Evolutionary conservation across 140 eudicot genomes (phyloP), one percentile per base, ranked within the genome.

Genomic region (Oenanthe javanica): DNA sequence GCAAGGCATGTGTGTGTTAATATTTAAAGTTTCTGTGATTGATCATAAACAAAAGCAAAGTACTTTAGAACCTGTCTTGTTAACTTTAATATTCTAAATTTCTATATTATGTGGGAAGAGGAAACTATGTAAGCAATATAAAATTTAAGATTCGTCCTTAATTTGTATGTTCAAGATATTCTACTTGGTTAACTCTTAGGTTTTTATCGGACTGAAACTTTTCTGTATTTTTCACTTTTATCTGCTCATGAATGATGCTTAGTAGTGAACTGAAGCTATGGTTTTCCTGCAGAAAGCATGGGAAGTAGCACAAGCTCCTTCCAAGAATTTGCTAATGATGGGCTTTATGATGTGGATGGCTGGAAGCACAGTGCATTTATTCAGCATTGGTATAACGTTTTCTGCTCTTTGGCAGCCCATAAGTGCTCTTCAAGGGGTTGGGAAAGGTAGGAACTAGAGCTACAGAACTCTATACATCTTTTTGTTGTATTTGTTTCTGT

Each of bases 291-390:
- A 89, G 88, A 94, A 92, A 89, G 98, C 98, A 75, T 94, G 98
- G 98, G 97, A 92, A 76, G 92, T 94, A 0, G 98, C 98, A 1
- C 98, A 94, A 86, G 92, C 98, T 50, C 98, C 98, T 19, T 85
- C 85, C 46, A 92, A 94, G 84, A 94, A 94, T 70, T 87, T 92
- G 82, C 57, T 94, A 9, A 94, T 94, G 98, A 88, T 94, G 98
- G 98, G 90, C 48, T 94, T 94, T 76, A 94, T 94, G 98, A 94
- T 94, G 98, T 94, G 98, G 98, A 94, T 94, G 98, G 96, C 98
- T 77, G 98, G 97, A 78, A 94, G 89, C 85, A 94, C 98, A 3
- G 98, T 94, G 49, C 98, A 94, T 89, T 86, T 94, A 80, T 94
- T 94, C 43, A 94, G 98, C 87, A 94, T 94, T 36, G 98, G 98